These are phyloP conservation scores for Lachnellula subtilissima DNA, from an alignment of 2,329 filamentous ascomycete species.

Conservation along the genomic window DNA sequence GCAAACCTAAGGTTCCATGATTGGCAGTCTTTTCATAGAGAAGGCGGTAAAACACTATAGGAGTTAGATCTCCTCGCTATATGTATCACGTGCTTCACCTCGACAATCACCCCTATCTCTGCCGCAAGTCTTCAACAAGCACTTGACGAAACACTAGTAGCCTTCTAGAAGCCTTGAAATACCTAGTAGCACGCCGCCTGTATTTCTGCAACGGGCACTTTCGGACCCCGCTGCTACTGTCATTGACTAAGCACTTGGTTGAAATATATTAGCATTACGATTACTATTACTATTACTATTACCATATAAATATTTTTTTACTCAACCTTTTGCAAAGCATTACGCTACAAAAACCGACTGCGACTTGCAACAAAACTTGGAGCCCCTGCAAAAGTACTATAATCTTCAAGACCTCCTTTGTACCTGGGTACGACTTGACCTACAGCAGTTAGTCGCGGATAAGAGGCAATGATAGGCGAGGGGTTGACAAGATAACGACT, in stretches of 20 bases:
- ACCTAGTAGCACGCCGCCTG: too few species aligned
- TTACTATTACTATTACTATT: too few species aligned
- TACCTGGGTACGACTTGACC: background rate
- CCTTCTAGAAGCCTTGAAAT: too few species aligned
- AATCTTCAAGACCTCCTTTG: background rate
- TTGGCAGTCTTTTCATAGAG: too few species aligned
- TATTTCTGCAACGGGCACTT: too few species aligned
- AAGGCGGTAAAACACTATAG: too few species aligned
- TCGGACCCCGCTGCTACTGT: too few species aligned
- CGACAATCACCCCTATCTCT: background rate
- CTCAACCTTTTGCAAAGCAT: conserved; percentile 7
- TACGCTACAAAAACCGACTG: conserved; percentile 21
- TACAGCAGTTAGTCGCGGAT: background rate
- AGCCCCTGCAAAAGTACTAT: background rate
- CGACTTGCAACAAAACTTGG: conserved; percentile 21
- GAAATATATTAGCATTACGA: too few species aligned
- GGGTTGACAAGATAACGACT: conserved; percentile 5
- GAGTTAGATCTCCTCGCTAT: background rate
- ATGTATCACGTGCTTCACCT: background rate
- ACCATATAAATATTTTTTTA: background rate
- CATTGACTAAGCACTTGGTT: too few species aligned
- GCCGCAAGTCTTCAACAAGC: background rate
- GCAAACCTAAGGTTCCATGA: too few species aligned
- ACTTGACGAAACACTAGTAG: background rate
- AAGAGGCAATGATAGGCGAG: conserved; percentile 3